Evolutionary conservation across 2,329 filamentous ascomycete genomes (phyloP).

Genomic region (Penicillium sp.): DNA sequence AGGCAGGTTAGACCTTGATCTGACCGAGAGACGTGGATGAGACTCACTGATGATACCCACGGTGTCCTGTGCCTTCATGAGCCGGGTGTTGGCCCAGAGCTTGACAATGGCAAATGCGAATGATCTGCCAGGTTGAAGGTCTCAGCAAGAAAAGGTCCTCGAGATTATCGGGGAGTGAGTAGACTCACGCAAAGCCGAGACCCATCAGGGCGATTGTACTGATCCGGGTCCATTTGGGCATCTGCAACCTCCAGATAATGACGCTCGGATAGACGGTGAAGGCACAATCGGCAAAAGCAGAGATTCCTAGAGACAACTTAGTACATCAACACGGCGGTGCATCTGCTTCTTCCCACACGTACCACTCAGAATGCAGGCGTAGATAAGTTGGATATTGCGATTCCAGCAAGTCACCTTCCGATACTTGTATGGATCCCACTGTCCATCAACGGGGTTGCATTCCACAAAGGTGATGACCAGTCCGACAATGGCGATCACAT

Average conservation of each 20-base stretch:
- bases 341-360: not conserved
- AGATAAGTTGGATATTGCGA: not conserved
- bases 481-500: not conserved
- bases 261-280: slow-evolving; percentile 3
- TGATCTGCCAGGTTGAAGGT: not conserved
- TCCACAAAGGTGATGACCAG: slow-evolving; percentile 1
- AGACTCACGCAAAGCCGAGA: slow-evolving; percentile 1
- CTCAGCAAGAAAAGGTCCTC: not conserved
- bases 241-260: slow-evolving; percentile 1
- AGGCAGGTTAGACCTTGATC: not conserved
- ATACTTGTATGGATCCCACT: slow-evolving; percentile 5
- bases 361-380: not conserved
- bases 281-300: not conserved
- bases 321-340: not conserved
- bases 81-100: not conserved
- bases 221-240: slow-evolving; percentile 2
- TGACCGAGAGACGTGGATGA: not conserved
- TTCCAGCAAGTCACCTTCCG: not conserved
- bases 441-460: slow-evolving; percentile 3
- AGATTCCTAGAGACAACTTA: not conserved
- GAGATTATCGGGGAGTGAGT: not conserved
- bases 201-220: slow-evolving; percentile 1
- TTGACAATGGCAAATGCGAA: not conserved
- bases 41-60: not conserved
- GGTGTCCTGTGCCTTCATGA: not conserved